These are phyloP conservation scores for Ceratobasidium sp. DNA, from an alignment of 1,284 basidiomycete species.

Conservation along the genomic window DNA sequence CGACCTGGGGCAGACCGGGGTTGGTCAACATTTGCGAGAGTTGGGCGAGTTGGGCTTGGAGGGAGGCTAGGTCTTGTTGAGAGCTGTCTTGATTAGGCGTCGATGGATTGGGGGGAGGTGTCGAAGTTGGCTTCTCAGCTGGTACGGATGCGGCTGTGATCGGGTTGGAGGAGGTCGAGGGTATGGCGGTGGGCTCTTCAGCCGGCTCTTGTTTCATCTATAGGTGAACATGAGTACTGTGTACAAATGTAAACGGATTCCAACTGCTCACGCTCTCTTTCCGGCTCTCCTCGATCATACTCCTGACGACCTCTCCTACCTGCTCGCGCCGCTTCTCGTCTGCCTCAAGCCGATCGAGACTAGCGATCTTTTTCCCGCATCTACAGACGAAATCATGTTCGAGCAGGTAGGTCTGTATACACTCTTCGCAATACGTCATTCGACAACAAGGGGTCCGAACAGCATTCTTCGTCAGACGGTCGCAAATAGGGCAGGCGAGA, in stretches of 20 bases:
- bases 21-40: slow-evolving; percentile 33
- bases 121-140: background rate
- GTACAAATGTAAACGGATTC: background rate
- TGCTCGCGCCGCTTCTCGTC: slow-evolving; percentile 81
- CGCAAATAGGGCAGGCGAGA: slow-evolving; percentile 87
- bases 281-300: slow-evolving; percentile 81
- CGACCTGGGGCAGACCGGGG: slow-evolving; percentile 14
- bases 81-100: background rate
- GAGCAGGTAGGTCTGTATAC: slow-evolving; percentile 87
- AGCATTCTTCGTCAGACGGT: slow-evolving; percentile 84
- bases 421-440: slow-evolving; percentile 92
- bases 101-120: slow-evolving; percentile 4
- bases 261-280: slow-evolving; percentile 55
- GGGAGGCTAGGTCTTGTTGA: slow-evolving; percentile 16
- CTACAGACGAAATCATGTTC: slow-evolving; percentile 93
- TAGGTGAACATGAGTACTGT: background rate
- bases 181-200: background rate
- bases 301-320: slow-evolving; percentile 82
- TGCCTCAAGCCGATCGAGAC: slow-evolving; percentile 79
- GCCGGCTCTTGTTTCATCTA: slow-evolving; percentile 16
- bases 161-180: slow-evolving; percentile 38
- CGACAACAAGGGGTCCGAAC: slow-evolving; percentile 92
- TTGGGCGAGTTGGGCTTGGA: slow-evolving; percentile 29
- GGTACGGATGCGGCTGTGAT: slow-evolving; percentile 32
- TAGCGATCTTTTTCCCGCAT: slow-evolving; percentile 84